A percentile compares a stretch with the other conserved stretches of the same genome.
Conservation (phyloP, 352 stramenopile species). For the Pythium vanterpoolii region DNA sequence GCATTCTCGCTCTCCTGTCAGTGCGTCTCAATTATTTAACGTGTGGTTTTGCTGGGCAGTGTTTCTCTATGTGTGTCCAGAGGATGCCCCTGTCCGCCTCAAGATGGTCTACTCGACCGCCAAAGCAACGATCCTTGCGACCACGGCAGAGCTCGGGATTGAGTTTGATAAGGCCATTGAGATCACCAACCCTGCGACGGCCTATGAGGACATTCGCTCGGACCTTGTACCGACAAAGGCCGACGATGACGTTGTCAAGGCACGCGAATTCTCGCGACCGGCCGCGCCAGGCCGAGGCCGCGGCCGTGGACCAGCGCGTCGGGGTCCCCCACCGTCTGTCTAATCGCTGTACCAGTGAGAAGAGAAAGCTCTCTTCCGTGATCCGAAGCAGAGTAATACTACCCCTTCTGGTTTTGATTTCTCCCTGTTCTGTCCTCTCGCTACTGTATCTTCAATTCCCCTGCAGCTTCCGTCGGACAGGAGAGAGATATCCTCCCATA, state of each 20-base stretch:
- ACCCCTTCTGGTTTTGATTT: no score
- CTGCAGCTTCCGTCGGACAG: no score
- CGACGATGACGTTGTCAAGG: constrained; percentile 57
- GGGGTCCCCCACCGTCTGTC: constrained; percentile 21
- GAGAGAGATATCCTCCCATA: no score
- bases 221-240: constrained; percentile 49
- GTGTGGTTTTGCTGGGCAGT: constrained; percentile 25
- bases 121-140: constrained; percentile 83
- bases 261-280: constrained; percentile 73
- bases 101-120: constrained; percentile 92
- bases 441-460: no score
- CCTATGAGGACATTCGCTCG: constrained; percentile 62
- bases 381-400: background rate
- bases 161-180: constrained; percentile 79
- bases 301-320: constrained; percentile 41
- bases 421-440: no score
- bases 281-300: constrained; percentile 64
- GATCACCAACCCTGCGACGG: constrained; percentile 58
- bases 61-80: constrained; percentile 89
- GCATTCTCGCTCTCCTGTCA: background rate
- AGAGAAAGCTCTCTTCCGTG: background rate
- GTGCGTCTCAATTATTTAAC: background rate
- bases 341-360: background rate
- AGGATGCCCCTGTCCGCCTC: constrained; percentile 77
- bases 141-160: constrained; percentile 53